Base-by-base conservation (phyloP, 2,329 filamentous ascomycete species). In the Reticulascus tulasneorum region DNA sequence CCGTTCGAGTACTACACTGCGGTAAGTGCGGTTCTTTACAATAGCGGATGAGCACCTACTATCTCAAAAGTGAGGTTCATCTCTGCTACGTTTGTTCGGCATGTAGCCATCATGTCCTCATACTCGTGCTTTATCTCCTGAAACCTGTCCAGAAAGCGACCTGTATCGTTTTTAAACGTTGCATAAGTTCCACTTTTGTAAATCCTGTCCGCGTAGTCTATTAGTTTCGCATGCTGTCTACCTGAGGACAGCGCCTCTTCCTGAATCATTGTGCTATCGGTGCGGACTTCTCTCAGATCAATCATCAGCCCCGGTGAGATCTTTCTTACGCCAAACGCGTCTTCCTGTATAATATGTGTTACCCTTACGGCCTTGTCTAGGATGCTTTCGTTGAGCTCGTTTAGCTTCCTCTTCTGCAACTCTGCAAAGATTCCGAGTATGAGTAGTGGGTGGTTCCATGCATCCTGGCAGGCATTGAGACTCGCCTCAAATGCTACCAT, bases 371-470 rank as follows among this genome's bases (percentile, higher is more conserved):
- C n/a, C 0, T 13, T 12, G n/a, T 40, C 37, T 4, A 40, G 1
- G 3, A 40, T 7, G 2, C 16, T 2, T 3, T 40, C 37, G 2
- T 31, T 34, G 1, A n/a, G n/a, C 2, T 10, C 8, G 8, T 36
- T 9, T 2, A 40, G 6, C 13, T 29, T 31, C 7, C 23, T 20
- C 2, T 34, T 20, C n/a, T 37, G 33, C 11, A 40, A n/a, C 16
- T 40, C 37, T 2, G 22, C 23, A 16, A 40, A 37, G 3, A 40
- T 32, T 1, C 33, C 37, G 2, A 34, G 29, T 6, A 37, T 27
- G 1, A 40, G 8, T 3, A 40, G 15, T 1, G 33, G 37, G 20
- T 40, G 37, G 4, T 0, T 7, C 16, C 20, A n/a, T 2, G 37
- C 33, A 3, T 20, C 17, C 2, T 9, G 4, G n/a, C n/a, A n/a